phyloP scores from a whole-genome alignment of 1,284 basidiomycete species.

The Malassezia dermatis region DNA sequence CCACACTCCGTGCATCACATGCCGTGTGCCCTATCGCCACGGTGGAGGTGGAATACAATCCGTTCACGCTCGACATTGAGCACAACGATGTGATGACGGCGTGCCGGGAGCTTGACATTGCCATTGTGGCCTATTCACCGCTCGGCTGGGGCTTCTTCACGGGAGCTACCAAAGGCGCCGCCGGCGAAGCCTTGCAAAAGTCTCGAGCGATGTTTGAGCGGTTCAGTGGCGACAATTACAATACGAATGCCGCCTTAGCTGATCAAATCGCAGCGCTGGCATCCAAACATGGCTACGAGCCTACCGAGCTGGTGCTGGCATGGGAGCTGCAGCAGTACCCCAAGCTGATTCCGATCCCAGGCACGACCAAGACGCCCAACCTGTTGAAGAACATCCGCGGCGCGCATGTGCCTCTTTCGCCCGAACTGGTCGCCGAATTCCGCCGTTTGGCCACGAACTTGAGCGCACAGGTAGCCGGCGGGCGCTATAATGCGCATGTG shows the following conservation, averaged over 20 bases:
- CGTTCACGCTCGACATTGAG: constrained; percentile 54
- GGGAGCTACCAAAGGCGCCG: constrained; percentile 52
- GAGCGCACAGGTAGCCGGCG: neutral
- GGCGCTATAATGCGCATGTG: neutral
- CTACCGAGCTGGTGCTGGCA: constrained; percentile 56
- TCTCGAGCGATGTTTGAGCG: constrained; percentile 3
- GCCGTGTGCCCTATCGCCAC: constrained; percentile 51
- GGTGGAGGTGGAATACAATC: constrained; percentile 59
- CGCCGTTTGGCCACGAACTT: neutral
- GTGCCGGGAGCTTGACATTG: constrained; percentile 52
- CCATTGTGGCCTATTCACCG: constrained; percentile 57
- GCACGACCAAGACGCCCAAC: constrained; percentile 42
- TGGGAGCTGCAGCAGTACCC: constrained; percentile 54
- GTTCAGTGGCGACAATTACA: constrained; percentile 51
- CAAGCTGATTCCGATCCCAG: constrained; percentile 55
- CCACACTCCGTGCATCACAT: constrained; percentile 26
- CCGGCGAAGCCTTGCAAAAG: constrained; percentile 28
- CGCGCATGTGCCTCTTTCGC: neutral
- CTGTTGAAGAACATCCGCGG: neutral
- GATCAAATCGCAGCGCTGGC: constrained; percentile 49
- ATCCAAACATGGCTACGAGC: constrained; percentile 47
- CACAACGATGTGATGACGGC: constrained; percentile 48
- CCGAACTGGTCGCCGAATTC: neutral
- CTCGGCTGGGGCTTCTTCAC: constrained; percentile 54
- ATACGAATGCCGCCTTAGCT: constrained; percentile 55